Base-by-base conservation (phyloP, 2,329 filamentous ascomycete genomes). In the Colletotrichum theobromicola region DNA sequence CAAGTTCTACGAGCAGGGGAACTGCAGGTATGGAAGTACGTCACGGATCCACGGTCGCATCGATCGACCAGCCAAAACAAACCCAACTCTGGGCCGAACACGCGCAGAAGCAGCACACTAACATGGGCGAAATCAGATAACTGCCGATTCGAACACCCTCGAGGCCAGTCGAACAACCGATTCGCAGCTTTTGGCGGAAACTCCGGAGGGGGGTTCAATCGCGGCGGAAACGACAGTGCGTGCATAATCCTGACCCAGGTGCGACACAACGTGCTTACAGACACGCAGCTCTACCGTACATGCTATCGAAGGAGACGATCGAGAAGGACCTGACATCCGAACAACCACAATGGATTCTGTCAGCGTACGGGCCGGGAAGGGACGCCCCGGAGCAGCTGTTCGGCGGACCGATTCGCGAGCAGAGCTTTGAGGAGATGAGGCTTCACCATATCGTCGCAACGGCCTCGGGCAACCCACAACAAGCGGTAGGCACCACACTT, bases 401-500 rank as follows among this genome's bases (percentile, higher is more conserved):
- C 79, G 95, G 95, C 67, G 95, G 95, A 2, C 89, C 88, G 58
- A 88, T 91, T 7, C 90, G 95, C 21, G 96, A 98, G 82, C 93
- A 95, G 82, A 98, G 95, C 80, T 93, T 94, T 53, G 96, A 98
- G 82, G 96, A 98, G 84, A 90, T 98, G 81, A 90, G 95, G 64
- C 81, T 96, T 26, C 93, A 95, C 80, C 96, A 96, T 80, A 87
- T 92, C 79, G 80, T 81, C 67, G 90, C 90, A 3, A 86, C 88
- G 53, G 89, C 90, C 10, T 80, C 89, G 9, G 94, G 94, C 2
- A 94, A 92, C 70, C 84, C 86, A 15, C 85, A 89, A 70, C 85
- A 86, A 70, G 89, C 88, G 68, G 89, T 91, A 82, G 70, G 87
- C 81, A 21, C 16, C 15, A 55, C 13, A 10, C 13, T 0, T 2